A percentile compares a stretch with the other conserved stretches of the same genome.
Evolutionary conservation across 495 filamentous ascomycete genomes (phyloP).

Genomic region (Neurospora discreta): DNA sequence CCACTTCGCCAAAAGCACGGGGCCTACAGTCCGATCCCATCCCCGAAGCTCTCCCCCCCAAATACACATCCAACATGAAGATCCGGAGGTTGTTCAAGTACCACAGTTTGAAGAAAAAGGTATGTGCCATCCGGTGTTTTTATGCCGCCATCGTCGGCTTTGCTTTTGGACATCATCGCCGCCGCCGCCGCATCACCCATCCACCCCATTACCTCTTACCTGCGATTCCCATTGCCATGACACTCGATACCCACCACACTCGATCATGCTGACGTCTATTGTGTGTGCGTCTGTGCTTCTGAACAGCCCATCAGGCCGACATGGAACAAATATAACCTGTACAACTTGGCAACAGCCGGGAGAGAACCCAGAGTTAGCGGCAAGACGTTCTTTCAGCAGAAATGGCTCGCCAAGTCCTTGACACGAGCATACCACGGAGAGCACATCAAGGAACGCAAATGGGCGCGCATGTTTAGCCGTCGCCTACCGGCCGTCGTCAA

Average conservation of each 20-base stretch:
- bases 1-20: background rate
- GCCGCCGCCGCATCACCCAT: background rate
- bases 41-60: background rate
- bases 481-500: constrained; percentile 68
- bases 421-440: constrained; percentile 89
- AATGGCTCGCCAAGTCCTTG: constrained; percentile 79
- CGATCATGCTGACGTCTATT: background rate
- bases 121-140: constrained; percentile 23
- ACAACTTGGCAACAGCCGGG: constrained; percentile 54
- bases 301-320: constrained; percentile 82
- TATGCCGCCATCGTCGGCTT: background rate
- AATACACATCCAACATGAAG: constrained; percentile 33
- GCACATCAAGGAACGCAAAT: constrained; percentile 78
- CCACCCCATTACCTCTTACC: background rate
- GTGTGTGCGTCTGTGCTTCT: background rate
- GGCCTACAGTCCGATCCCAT: constrained; percentile 6
- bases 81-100: constrained; percentile 40
- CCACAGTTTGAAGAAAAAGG: constrained; percentile 51
- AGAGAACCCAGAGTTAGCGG: background rate
- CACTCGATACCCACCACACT: background rate
- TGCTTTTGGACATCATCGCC: background rate
- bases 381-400: constrained; percentile 90
- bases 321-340: constrained; percentile 97
- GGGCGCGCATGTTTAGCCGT: constrained; percentile 82
- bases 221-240: background rate